Base-by-base conservation (phyloP, 306 rosid genomes). In the Ceratonia siliqua region DNA sequence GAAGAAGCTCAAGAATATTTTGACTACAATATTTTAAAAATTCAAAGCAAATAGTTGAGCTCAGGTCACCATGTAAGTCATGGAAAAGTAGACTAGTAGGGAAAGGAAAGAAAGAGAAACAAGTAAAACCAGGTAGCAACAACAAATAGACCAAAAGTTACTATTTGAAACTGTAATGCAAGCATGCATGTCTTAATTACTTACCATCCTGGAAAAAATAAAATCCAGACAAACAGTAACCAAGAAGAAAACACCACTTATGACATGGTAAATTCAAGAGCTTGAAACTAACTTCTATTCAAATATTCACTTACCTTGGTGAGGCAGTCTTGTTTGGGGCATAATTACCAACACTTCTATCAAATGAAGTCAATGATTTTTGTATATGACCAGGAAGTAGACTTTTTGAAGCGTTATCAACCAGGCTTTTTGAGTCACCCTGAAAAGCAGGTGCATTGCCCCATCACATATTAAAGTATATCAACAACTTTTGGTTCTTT, bases 1-100 rank as follows among this genome's bases (percentile, higher is more conserved):
- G 96, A 76, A 91, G 94, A 82, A 91, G 97, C 85, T 91, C 97
- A 81, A 91, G 97, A 90, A 94, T 94, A 85, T 91, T 85, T 84
- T 91, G 96, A 87, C 98, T 94, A 91, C 85, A 88, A 73, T 74
- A 63, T 81, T 78, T 45, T 81, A 86, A 83, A 83, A 54, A 74
- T 78, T 36, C 18, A 78, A 75, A 73, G 73, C 56, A 74, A 69
- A 79, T 45, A 53, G 64, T 70, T 76, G 73, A 78, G 83, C 76
- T 38, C 48, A 28, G 70, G 70, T 80, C 68, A 67, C 62, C 75
- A 59, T 52, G 74, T 68, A 81, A 55, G 8, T 33, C 77, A 62
- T 21, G 52, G 59, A 61, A 57, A 48, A 82, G 21, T 58, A 50
- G 52, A 58, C 28, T 25, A 22, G 27, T 73, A 54, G 42, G 49